These are phyloP conservation scores for Ogataea henricii DNA, from an alignment of 805 yeast species.

Conservation along the genomic window DNA sequence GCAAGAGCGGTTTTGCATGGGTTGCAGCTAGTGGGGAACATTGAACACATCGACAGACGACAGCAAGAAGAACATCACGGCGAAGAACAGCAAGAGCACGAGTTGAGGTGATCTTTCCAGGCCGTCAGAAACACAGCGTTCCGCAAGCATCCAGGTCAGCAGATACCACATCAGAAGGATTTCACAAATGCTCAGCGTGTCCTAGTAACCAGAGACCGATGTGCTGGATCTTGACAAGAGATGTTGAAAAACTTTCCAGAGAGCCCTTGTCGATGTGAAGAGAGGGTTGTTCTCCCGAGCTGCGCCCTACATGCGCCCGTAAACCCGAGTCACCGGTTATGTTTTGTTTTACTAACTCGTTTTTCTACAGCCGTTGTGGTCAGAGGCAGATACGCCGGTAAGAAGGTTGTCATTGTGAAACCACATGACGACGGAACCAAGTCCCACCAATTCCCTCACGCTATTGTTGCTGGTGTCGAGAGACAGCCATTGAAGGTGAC, in stretches of 20 bases:
- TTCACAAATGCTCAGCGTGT: too few relatives aligned
- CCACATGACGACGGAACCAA: constrained; percentile 99
- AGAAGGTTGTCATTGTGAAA: constrained; percentile 98
- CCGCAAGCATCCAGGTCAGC: too few relatives aligned
- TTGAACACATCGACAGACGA: not conserved
- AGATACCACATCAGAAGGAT: too few relatives aligned
- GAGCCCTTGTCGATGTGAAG: too few relatives aligned
- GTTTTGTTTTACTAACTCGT: constrained; percentile 42
- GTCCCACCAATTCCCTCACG: constrained; percentile 98
- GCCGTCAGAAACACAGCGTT: too few relatives aligned
- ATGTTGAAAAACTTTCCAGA: too few relatives aligned
- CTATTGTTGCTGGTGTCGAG: constrained; percentile 99
- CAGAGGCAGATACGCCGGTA: constrained; percentile 99
- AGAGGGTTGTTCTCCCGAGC: too few relatives aligned
- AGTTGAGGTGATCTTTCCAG: too few relatives aligned
- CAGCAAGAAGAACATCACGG: not conserved
- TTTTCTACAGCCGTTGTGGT: constrained; percentile 82
- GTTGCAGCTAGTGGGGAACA: not conserved
- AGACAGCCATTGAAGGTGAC: constrained; percentile 97
- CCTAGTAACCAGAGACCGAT: too few relatives aligned
- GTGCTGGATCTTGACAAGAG: too few relatives aligned
- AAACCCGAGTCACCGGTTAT: too few relatives aligned
- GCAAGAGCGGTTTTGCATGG: not conserved
- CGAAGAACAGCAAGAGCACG: not conserved
- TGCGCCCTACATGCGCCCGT: too few relatives aligned